Evolutionary conservation across 352 stramenopile species (phyloP).

Genomic region (Aphanomyces invadans): DNA sequence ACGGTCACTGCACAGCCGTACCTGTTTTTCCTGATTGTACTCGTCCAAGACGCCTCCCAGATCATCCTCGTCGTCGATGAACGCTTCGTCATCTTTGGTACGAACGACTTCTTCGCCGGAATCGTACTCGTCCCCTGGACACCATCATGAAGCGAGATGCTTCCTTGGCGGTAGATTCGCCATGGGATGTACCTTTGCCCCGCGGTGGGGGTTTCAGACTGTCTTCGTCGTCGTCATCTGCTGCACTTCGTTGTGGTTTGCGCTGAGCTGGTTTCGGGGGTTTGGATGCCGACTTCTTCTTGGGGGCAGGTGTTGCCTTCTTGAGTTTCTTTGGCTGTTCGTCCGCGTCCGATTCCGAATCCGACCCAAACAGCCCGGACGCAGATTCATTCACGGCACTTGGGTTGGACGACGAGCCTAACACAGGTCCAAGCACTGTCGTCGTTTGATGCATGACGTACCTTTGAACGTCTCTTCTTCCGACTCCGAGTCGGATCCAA

Average conservation of each 20-base stretch:
- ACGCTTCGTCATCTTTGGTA: conserved; percentile 77
- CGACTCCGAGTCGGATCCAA: conserved; percentile 19
- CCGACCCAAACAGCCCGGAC: conserved; percentile 69
- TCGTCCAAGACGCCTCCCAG: conserved; percentile 72
- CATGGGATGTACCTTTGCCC: conserved; percentile 23
- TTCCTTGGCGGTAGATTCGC: too few relatives aligned
- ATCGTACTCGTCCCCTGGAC: conserved; percentile 72
- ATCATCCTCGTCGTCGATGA: conserved; percentile 84
- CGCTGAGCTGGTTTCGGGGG: conserved; percentile 47
- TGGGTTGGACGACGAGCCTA: not conserved
- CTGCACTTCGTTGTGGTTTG: not conserved
- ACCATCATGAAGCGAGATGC: not conserved
- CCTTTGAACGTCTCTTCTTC: conserved; percentile 19
- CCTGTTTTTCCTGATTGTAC: conserved; percentile 59
- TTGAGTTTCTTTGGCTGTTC: conserved; percentile 47
- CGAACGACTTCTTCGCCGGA: conserved; percentile 66
- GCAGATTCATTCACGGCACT: not conserved
- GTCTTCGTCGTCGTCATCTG: not conserved
- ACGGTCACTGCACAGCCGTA: not conserved
- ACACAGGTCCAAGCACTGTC: not conserved
- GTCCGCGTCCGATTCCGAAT: conserved; percentile 79
- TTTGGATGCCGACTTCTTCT: conserved; percentile 31
- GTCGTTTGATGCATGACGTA: not conserved
- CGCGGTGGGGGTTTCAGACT: not conserved
- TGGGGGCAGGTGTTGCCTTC: conserved; percentile 14